Base-by-base conservation (phyloP, 352 stramenopile species). In the Phytophthora constricta region DNA sequence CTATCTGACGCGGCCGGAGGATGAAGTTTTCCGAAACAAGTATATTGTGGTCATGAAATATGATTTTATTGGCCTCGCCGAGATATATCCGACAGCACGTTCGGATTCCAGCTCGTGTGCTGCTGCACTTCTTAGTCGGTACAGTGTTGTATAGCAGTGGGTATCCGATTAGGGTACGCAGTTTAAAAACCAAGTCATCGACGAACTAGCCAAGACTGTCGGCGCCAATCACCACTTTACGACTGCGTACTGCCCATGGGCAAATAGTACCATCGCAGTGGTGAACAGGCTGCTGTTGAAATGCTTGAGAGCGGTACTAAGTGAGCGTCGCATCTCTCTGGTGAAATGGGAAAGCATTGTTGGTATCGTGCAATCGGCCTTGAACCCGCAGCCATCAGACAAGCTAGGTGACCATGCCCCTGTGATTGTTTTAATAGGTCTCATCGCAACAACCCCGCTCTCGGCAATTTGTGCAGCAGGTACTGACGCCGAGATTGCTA, bases 1-100 rank as follows among this genome's bases (percentile, higher is more conserved):
- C 23, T 79, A 68, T 26, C 25, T 85, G 3, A 50, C 53, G 0
- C 46, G 79, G 17, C 66, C 67, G 0, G 25, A 56, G 13, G 52
- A 61, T 1, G 55, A 69, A 22, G 47, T 45, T 20, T 26, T 49
- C 0, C 47, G 49, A 0, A 53, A 34, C 13, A 68, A 63, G 22
- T 80, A 84, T 11, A 13, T 69, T 1, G 3, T 58, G 4, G 51
- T 59, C 0, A 2, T 58, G 0, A 58, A 58, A 7, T 46, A 69
- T 3, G 61, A 62, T 26, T 45, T 62, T 5, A 58, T 31, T 34
- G 37, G 53, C 1, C 57, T 53, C 5, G 27, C 51, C 3, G 46
- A 62, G 33, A 28, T 61, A 0, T 31, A 43, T 2, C 22, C 45
- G 13, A 37, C 42, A 26, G 54, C 42, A 41, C 8, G 9, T 2